A percentile compares a stretch with the other conserved stretches of the same genome.
Conservation (phyloP, 176 grass and related monocot species). For the Raddia guianensis region DNA sequence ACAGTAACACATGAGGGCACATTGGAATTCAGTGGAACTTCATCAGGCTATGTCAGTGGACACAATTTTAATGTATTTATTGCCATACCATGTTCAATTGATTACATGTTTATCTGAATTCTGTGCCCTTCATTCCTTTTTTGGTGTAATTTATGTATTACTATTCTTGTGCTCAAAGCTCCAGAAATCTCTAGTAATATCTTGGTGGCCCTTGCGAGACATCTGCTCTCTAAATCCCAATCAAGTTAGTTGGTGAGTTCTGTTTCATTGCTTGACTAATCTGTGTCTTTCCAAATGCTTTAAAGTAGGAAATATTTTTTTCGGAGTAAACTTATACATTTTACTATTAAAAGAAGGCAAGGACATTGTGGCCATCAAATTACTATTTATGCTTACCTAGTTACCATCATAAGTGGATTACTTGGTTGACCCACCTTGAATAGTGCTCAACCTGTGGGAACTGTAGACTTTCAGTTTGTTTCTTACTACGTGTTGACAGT, state of each 20-base stretch:
- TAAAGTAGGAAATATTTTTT: neutral
- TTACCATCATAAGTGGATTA: neutral
- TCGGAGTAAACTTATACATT: neutral
- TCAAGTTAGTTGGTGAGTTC: conserved; percentile 5
- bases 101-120: conserved; percentile 34
- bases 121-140: conserved; percentile 38
- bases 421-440: neutral
- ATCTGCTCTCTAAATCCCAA: conserved; percentile 8
- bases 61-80: conserved; percentile 39
- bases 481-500: neutral
- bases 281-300: conserved; percentile 26
- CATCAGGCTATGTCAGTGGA: conserved; percentile 46
- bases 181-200: neutral
- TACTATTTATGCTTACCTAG: neutral
- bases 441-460: neutral
- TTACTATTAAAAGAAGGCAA: conserved; percentile 17
- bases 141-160: conserved; percentile 44
- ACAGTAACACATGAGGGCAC: neutral
- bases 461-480: neutral
- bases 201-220: neutral
- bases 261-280: neutral
- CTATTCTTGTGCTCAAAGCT: conserved; percentile 9
- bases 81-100: conserved; percentile 42
- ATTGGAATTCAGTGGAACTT: conserved; percentile 38
- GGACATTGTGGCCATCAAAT: conserved; percentile 8